Base-by-base conservation (phyloP, 31 red algal genomes). In the Asparagopsis taxiformis region DNA sequence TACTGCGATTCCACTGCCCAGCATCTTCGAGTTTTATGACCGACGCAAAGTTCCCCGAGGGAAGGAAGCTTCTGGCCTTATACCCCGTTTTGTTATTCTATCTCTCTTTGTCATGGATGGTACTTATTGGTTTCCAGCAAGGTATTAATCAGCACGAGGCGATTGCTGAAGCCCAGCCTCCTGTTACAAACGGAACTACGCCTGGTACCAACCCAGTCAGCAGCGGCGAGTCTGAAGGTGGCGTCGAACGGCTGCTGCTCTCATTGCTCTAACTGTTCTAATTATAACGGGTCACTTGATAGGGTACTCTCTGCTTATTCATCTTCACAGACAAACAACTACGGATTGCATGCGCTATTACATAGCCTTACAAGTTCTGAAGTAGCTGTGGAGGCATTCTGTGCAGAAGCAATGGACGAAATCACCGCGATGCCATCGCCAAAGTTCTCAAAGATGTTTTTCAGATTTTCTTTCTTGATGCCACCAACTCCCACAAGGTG, bases 71-170 rank as follows among this genome's bases (percentile, higher is more conserved):
- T 1, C 66, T 98, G 51, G 90, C 90, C 0, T 58, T 93, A 20
- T 98, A 90, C 43, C 95, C 95, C 3, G 90, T 98, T 6, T 30
- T 93, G 44, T 62, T 98, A 15, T 94, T 98, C 57, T 98, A 90
- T 52, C 51, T 87, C 0, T 87, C 82, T 0, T 53, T 98, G 0
- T 67, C 90, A 7, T 98, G 95, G 95, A 91, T 94, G 59, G 77
- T 98, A 20, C 75, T 98, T 9, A 82, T 98, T 31, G 94, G 79
- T 4, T 97, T 97, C 62, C 87, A 97, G 71, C 84, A 89, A 11
- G 75, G 74, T 19, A 32, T 49, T 24, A 31, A 21, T 6, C 28
- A 41, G 63, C 62, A 88, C 53, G 54, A 32, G 55, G 84, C 67
- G 7, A 51, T 73, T 7, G 74, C 73, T 15, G 70, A 75, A 52